Conservation (phyloP, 2,329 filamentous ascomycete genomes). For the Kalmusia sp. region DNA sequence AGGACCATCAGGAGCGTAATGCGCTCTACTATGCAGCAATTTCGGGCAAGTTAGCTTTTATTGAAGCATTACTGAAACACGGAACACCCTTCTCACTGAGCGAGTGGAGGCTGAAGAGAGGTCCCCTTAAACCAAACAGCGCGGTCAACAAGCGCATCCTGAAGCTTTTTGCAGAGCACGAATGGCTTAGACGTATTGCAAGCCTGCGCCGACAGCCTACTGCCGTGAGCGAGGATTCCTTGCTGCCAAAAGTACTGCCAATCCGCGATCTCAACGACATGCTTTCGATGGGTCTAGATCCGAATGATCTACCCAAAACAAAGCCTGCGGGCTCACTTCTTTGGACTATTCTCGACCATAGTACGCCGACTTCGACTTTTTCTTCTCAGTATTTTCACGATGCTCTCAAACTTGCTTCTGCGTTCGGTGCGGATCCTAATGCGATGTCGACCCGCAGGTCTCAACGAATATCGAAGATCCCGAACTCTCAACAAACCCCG, state of each 20-base stretch:
- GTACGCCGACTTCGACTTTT: constrained; percentile 18
- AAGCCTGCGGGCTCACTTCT: constrained; percentile 25
- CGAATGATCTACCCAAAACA: constrained; percentile 24
- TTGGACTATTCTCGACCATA: constrained; percentile 32
- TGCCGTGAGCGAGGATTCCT: constrained; percentile 7
- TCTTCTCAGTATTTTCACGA: constrained; percentile 26
- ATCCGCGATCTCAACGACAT: constrained; percentile 27
- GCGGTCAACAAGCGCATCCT: constrained; percentile 24
- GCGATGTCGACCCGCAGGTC: constrained; percentile 18
- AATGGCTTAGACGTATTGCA: constrained; percentile 31
- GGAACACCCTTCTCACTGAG: constrained; percentile 35
- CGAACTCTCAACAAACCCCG: constrained; percentile 13
- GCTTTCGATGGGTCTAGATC: constrained; percentile 34
- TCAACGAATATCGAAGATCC: constrained; percentile 16
- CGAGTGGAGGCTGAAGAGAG: constrained; percentile 29
- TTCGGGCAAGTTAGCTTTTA: constrained; percentile 32
- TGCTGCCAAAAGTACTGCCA: constrained; percentile 27
- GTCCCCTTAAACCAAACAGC: constrained; percentile 13
- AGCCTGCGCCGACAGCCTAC: constrained; percentile 25
- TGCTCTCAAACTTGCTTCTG: constrained; percentile 23
- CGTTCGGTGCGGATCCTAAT: constrained; percentile 28
- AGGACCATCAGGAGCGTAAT: constrained; percentile 35
- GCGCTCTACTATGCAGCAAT: constrained; percentile 39
- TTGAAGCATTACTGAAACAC: constrained; percentile 31
- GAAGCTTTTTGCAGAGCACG: constrained; percentile 33